Percentiles rank a stretch among this genome's conserved stretches.
phyloP scores from a whole-genome alignment of 192 early-diverging fungal genomes.

The Backusella australiensis region DNA sequence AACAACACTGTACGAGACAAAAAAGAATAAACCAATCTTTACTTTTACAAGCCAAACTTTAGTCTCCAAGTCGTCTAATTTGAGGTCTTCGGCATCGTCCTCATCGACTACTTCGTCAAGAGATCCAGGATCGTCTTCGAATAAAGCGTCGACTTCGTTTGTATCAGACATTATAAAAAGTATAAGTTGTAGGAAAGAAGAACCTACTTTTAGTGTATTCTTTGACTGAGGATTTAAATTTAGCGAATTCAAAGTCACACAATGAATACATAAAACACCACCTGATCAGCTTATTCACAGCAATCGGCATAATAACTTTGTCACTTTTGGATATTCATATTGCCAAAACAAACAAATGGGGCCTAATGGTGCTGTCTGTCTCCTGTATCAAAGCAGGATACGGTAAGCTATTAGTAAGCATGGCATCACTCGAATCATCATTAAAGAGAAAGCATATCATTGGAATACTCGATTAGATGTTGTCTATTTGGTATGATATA shows the following conservation, averaged over 20 bases:
- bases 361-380: no score
- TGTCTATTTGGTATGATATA: background rate
- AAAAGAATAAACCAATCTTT: background rate
- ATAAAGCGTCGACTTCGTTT: constrained; percentile 47
- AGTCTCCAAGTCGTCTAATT: constrained; percentile 59
- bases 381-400: no score
- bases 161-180: constrained; percentile 20
- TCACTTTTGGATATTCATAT: no score
- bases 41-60: constrained; percentile 94
- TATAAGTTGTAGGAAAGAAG: background rate
- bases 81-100: constrained; percentile 71
- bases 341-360: no score
- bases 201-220: background rate
- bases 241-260: background rate
- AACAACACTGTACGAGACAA: background rate
- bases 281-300: background rate
- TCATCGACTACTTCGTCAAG: constrained; percentile 50
- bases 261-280: background rate
- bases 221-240: background rate
- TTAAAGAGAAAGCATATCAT: background rate
- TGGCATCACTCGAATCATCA: no score
- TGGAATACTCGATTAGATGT: background rate
- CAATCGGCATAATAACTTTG: no score
- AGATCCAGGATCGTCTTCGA: constrained; percentile 49
- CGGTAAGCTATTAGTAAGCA: no score